Base-by-base conservation (phyloP, 345 rosid species). In the Populus nigra region DNA sequence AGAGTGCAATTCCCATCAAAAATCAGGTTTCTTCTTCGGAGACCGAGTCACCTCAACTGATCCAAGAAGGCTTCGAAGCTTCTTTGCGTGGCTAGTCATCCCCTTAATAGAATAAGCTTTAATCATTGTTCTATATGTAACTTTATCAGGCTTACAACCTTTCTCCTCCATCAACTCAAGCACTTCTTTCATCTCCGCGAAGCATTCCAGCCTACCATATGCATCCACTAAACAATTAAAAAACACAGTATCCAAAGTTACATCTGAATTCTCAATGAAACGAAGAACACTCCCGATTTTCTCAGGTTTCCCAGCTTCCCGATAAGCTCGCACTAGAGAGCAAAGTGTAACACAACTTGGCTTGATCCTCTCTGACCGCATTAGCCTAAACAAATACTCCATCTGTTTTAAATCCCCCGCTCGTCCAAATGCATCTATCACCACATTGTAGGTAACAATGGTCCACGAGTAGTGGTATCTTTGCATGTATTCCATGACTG, bases 401-500 rank as follows among this genome's bases (percentile, higher is more conserved):
- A 93, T 91, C 83, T 88, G 98, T 83, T 88, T 91, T 65, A 94
- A 85, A 73, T 91, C 92, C 65, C 95, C 97, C 27, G 94, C 95
- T 41, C 91, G 91, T 43, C 98, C 95, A 62, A 92, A 94, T 41
- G 98, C 94, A 69, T 92, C 98, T 70, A 94, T 88, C 73, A 92
- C 92, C 79, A 91, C 90, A 79, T 94, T 93, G 88, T 94, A 94
- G n/a, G 98, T 94, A 69, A 93, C 92, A 76, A 90, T 88, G 4
- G 98, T 93, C 98, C 98, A 93, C 13, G 98, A 91, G 76, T 88
- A 93, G 80, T 93, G 94, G 77, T 91, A 94, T 82, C 87, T 93
- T 84, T 93, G 93, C 98, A 94, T 94, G 84, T 87, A 94, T 73
- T 93, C 91, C 97, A 91, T 94, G 47, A 94, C 97, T 29, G 96